These are phyloP conservation scores for Pleurotus salmoneostramineus DNA, from an alignment of 768 basidiomycete genomes.

Conservation along the genomic window DNA sequence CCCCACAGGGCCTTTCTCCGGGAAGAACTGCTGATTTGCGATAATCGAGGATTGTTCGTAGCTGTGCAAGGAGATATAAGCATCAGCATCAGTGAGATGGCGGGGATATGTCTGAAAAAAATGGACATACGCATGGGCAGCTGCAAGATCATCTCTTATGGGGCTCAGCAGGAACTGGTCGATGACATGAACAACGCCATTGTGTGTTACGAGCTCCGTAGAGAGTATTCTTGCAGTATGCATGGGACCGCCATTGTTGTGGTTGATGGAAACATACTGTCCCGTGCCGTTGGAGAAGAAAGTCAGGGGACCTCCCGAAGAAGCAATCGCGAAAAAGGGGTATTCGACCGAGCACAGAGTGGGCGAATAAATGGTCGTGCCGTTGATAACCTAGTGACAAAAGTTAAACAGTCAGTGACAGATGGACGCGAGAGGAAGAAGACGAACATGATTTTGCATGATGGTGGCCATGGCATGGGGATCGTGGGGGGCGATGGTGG, in stretches of 20 bases:
- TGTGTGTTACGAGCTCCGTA: slow-evolving; percentile 46
- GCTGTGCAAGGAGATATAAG: not conserved
- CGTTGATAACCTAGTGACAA: slow-evolving; percentile 42
- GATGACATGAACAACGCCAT: slow-evolving; percentile 56
- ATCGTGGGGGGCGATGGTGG: slow-evolving; percentile 30
- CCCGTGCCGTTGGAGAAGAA: slow-evolving; percentile 44
- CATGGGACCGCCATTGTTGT: not conserved
- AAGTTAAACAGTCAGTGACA: not conserved
- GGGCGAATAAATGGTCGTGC: slow-evolving; percentile 50
- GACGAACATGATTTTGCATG: slow-evolving; percentile 46
- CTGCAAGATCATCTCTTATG: not conserved
- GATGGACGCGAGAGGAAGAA: not conserved
- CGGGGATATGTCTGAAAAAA: not conserved
- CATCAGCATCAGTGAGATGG: not conserved
- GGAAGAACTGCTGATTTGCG: not conserved
- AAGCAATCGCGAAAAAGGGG: slow-evolving; percentile 32
- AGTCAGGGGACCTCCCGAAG: slow-evolving; percentile 33
- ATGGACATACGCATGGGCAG: not conserved
- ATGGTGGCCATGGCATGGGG: slow-evolving; percentile 31
- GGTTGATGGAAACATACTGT: slow-evolving; percentile 30
- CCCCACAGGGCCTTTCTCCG: slow-evolving; percentile 2
- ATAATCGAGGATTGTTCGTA: not conserved
- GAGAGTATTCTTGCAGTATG: slow-evolving; percentile 41
- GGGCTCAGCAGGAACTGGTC: slow-evolving; percentile 15
- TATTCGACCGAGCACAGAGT: slow-evolving; percentile 21